Evolutionary conservation across 257 asterid species (phyloP).

Genomic region (Solanum chilense): DNA sequence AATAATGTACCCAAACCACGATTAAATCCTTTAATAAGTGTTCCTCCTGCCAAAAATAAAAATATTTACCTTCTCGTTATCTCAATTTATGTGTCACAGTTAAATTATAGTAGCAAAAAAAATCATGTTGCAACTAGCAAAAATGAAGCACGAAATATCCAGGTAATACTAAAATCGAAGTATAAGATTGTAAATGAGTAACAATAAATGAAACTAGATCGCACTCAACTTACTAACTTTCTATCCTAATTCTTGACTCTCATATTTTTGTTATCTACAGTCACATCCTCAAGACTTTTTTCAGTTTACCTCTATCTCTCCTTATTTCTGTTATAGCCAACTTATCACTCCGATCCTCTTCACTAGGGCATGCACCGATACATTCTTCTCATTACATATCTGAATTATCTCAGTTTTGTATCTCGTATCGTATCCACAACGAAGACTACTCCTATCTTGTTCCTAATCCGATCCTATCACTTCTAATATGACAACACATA

Average conservation of each 20-base stretch:
- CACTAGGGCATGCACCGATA: background rate
- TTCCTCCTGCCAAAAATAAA: slow-evolving; percentile 34
- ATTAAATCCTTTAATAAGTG: slow-evolving; percentile 56
- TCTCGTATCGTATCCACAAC: background rate
- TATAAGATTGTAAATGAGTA: background rate
- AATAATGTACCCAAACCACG: slow-evolving; percentile 53
- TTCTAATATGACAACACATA: background rate
- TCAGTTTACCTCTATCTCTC: background rate
- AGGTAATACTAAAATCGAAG: background rate
- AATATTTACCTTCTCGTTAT: background rate
- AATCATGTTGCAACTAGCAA: background rate
- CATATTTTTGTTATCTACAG: background rate
- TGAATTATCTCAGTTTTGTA: background rate
- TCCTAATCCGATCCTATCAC: background rate
- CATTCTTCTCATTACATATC: background rate
- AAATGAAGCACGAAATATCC: background rate
- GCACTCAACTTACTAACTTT: background rate
- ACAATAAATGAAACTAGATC: too few species aligned
- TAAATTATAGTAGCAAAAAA: too few species aligned
- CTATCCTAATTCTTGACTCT: background rate
- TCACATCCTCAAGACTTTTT: background rate
- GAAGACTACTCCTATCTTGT: background rate
- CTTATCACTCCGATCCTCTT: background rate
- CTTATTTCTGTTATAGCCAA: background rate
- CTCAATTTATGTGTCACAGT: background rate